Evolutionary conservation across 2,329 filamentous ascomycete species (phyloP), one percentile per base, ranked within the genome.

Genomic region (Trichoderma lentiforme): DNA sequence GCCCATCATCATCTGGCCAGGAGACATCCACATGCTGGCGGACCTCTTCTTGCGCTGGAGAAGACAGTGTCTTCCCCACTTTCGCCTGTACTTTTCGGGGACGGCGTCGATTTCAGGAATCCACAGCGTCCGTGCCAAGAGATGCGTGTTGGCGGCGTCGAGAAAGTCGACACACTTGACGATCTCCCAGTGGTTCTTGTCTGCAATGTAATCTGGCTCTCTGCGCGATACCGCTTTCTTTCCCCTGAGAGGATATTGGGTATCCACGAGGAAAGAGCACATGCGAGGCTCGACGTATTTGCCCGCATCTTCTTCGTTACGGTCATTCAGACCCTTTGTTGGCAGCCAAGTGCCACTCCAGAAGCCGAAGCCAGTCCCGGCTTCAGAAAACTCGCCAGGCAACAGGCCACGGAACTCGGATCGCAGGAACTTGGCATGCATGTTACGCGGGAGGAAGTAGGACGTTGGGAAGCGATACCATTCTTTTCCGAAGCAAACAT

Each of bases 401-500:
- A 99, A 84, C 21, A 99, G 85, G 2, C 96, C 96, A 9, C 88
- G 88, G 81, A 99, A 99, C 75, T 96, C 94, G 76, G 93, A 97
- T 75, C 92, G 93, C 76, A 99, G 85, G 78, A 98, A 99, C 76
- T 96, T 97, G 76, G 93, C 92, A 74, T 89, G 91, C 84, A 96
- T 93, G 64, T 89, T 88, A n/a, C 90, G 85, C 0, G 96, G 95
- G 3, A 99, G 85, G 79, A 96, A 94, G 83, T 94, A 98, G 0
- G 95, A 97, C 0, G 93, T 95, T 1, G 96, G 95, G 79, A 98
- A 98, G 43, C 96, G 93, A 81, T 99, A 98, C 96, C 96, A 99
- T 80, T 99, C 96, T 80, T 98, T 99, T 32, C 93, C 94, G 51
- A 97, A 88, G 80, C 96, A 99, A 3, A 99, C 89, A 21, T 86